A percentile compares a stretch with the other conserved stretches of the same genome.
Evolutionary conservation across 257 asterid species (phyloP).

Genomic region (Voacanga thouarsii): DNA sequence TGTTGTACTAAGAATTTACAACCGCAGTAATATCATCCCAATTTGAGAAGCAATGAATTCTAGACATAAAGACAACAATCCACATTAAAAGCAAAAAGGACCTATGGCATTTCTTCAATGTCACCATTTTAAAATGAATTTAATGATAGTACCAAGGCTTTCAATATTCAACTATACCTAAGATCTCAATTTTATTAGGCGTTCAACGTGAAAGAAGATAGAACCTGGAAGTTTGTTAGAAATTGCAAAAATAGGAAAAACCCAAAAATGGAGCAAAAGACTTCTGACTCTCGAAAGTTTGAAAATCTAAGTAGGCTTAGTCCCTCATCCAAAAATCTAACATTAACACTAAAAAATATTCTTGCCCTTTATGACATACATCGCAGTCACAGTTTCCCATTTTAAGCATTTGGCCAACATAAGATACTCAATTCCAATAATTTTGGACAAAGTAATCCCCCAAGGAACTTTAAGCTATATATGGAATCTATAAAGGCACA

Average conservation of each 20-base stretch:
- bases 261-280: not conserved
- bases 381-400: not conserved
- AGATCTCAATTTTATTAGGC: not conserved
- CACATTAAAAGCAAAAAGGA: not conserved
- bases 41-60: not conserved
- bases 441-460: not conserved
- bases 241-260: not conserved
- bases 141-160: not conserved
- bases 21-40: not conserved
- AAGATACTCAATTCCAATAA: not conserved
- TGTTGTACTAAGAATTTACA: not conserved
- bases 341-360: no score
- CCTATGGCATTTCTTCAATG: not conserved
- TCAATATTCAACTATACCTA: not conserved
- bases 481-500: not conserved
- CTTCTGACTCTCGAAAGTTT: not conserved
- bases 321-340: not conserved
- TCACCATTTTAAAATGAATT: not conserved
- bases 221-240: not conserved
- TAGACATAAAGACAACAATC: not conserved
- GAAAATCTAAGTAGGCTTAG: not conserved
- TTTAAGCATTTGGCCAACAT: not conserved
- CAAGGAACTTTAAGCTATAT: not conserved
- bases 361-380: not conserved
- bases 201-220: not conserved